Percentiles rank a stretch among this genome's conserved stretches.
These are phyloP conservation scores for Fusarium illudens DNA, from an alignment of 2,329 filamentous ascomycete genomes.

Conservation along the genomic window DNA sequence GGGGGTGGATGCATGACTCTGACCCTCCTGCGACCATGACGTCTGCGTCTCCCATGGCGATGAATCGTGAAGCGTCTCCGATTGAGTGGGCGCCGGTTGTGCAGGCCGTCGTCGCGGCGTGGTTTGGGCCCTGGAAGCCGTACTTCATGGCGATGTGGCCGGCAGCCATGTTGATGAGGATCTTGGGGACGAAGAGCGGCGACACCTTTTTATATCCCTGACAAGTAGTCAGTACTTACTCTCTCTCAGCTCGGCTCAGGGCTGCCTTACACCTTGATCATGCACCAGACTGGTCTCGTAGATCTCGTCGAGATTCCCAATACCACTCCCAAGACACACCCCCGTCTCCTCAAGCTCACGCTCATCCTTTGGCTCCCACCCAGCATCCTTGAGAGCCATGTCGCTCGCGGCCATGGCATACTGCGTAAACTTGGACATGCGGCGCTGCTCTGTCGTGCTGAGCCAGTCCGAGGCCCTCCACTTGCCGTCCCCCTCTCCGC, in stretches of 20 bases:
- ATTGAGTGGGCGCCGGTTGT: conserved; percentile 96
- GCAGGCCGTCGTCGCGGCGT: conserved; percentile 91
- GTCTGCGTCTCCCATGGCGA: conserved; percentile 88
- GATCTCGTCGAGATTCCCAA: conserved; percentile 91
- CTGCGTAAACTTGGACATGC: conserved; percentile 91
- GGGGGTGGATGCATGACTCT: conserved; percentile 94
- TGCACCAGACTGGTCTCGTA: conserved; percentile 85
- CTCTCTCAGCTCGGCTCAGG: not conserved
- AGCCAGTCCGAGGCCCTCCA: conserved; percentile 67
- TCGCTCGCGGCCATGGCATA: conserved; percentile 87
- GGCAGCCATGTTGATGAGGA: conserved; percentile 93
- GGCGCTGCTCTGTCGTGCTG: conserved; percentile 65
- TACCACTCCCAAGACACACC: conserved; percentile 92
- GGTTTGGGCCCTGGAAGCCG: conserved; percentile 90
- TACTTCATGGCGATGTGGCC: conserved; percentile 95
- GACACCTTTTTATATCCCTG: conserved; percentile 94
- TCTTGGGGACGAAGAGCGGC: conserved; percentile 89
- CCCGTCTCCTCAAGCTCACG: conserved; percentile 80
- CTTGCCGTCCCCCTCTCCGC: conserved; percentile 49
- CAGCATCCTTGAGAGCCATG: conserved; percentile 85
- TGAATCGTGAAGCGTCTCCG: conserved; percentile 91
- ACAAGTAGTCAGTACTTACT: conserved; percentile 15
- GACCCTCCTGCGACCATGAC: conserved; percentile 97
- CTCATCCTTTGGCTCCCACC: conserved; percentile 70
- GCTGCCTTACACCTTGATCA: conserved; percentile 70